Evolutionary conservation across 306 rosid genomes (phyloP), one percentile per base, ranked within the genome.

Genomic region (Pachyrhizus erosus): DNA sequence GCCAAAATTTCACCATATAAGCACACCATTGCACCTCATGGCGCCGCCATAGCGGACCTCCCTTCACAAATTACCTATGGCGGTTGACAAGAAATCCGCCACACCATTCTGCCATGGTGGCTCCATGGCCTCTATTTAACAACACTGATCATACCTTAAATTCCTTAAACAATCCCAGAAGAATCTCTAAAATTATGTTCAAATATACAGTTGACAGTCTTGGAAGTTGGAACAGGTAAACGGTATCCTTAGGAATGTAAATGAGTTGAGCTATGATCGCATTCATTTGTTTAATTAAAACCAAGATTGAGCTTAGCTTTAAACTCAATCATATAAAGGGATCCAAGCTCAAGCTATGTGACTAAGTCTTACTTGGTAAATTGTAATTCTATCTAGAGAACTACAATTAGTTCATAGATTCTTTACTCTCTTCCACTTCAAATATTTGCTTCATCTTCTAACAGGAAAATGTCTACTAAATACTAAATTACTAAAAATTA

Each of bases 201-300:
- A 12, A 68, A 55, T 67, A 55, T 70, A 37, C 42, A 68, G 76
- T 42, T 29, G 76, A 26, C 27, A 18, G 42, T 57, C 51, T 4
- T 37, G 37, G 45, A 54, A 75, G 39, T 39, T 82, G 49, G 27
- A 75, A 66, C 39, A 73, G n/a, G 54, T 13, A 66, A 66, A 66
- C 6, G 9, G 20, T 48, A 24, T n/a, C 76, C 23, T 64, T 7
- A 5, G n/a, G 29, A 31, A 42, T 0, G 17, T 67, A 10, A 65
- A 65, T 31, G 11, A 17, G 21, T 37, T 34, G 29, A 37, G 17
- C 2, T 29, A 61, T 15, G 5, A 48, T 5, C 55, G 7, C 20
- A 4, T 6, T 48, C 18, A 26, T 34, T 34, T 65, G 48, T 65
- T 65, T 29, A 3, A 33, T 27, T 34, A 65, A 33, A 33, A 34